Conservation (phyloP, 495 filamentous ascomycete species). For the Apiosordaria backusii region DNA sequence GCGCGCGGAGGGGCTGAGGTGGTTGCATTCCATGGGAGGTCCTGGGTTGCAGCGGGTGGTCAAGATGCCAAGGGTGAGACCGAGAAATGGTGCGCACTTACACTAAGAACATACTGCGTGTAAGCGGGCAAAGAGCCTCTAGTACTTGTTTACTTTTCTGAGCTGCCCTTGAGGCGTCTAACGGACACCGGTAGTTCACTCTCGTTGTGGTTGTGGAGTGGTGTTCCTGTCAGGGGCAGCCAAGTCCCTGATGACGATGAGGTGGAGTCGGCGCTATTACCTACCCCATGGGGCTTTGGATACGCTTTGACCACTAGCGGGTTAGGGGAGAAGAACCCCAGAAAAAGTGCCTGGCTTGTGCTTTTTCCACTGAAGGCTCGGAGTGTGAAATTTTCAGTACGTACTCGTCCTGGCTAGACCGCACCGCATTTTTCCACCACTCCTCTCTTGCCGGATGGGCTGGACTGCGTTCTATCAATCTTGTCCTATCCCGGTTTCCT, state of each 20-base stretch:
- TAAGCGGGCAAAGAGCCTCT: not conserved
- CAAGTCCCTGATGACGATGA: not conserved
- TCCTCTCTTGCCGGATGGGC: not conserved
- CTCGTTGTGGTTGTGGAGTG: not conserved
- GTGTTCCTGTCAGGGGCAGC: not conserved
- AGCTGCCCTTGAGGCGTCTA: not conserved
- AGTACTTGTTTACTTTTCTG: not conserved
- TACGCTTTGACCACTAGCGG: not conserved
- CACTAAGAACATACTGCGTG: no score
- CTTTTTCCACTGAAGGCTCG: no score
- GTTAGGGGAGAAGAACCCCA: conserved; percentile 4
- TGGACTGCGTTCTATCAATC: not conserved
- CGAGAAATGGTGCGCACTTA: not conserved
- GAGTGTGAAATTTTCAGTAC: no score
- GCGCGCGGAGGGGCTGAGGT: not conserved
- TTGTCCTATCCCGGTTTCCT: not conserved
- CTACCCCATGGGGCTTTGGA: not conserved
- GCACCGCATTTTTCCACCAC: not conserved
- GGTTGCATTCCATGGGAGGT: not conserved
- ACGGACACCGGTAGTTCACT: not conserved
- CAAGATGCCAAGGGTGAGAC: not conserved
- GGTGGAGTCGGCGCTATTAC: not conserved
- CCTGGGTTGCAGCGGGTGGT: not conserved
- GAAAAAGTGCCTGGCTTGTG: not conserved
- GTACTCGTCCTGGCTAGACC: no score